Base-by-base conservation (phyloP, 139 green algal species). In the Coccomyxa sp. region DNA sequence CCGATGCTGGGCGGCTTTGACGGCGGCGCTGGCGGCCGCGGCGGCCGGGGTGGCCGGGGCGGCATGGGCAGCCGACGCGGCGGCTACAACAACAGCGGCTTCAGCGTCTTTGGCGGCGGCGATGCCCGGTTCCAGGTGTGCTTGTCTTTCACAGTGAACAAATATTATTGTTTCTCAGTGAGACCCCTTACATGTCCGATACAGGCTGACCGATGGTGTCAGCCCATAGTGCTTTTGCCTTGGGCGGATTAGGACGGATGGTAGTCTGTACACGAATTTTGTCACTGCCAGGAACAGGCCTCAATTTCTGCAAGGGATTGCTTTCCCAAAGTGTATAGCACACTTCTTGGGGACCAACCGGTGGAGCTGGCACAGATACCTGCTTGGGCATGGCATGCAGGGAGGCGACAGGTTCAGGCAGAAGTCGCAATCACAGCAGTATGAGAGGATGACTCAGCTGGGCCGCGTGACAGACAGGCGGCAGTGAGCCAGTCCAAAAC, bases 11-110 rank as follows among this genome's bases (percentile, higher is more conserved):
- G 83, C 17, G 77, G 87, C 38, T 82, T 81, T 14, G 82, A 84
- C n/a, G 84, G 87, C 60, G 83, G 84, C 76, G 79, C 86, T n/a
- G 87, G 88, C 79, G 85, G 80, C 45, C 67, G 85, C 59, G 80
- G 87, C 51, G 81, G 81, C 38, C 67, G 80, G 11, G 80, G 81
- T 67, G 86, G 79, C 77, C 82, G 85, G 32, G 83, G 85, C 74
- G 79, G 82, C 75, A 23, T 23, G 21, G 66, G 23, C 66, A 74
- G 66, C 23, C 71, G 27, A 30, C 27, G 71, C 12, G 71, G 71
- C 71, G 71, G 81, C 81, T 68, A 71, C 68, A 58, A 27, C 67
- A 51, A 45, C 67, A 58, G 51, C 67, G 71, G 71, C 3, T 77
- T 77, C 27, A 77, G 71, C 71, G 71, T 77, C 27, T 77, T 77